Evolutionary conservation across 2,329 filamentous ascomycete genomes (phyloP).

Genomic region (Lizonia empirigonia): DNA sequence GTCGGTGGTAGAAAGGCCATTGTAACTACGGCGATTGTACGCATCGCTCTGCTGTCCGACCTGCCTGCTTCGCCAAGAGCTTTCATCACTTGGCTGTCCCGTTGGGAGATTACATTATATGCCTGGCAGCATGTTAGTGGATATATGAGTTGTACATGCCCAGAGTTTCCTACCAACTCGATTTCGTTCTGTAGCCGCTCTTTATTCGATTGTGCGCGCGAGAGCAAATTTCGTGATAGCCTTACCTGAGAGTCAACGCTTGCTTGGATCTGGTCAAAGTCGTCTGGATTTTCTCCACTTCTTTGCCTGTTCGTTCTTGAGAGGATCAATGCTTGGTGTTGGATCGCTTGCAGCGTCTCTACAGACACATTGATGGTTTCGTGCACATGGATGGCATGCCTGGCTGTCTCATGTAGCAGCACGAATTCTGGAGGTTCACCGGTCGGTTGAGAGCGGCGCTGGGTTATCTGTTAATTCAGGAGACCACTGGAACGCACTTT

Average conservation of each 20-base stretch:
- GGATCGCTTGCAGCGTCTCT: conserved; percentile 14
- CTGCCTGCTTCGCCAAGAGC: conserved; percentile 20
- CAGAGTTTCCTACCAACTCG: conserved; percentile 11
- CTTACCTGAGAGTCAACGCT: conserved; percentile 16
- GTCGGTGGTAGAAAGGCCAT: conserved; percentile 31
- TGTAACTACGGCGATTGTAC: conserved; percentile 25
- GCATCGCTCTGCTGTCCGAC: conserved; percentile 22
- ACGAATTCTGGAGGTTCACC: conserved; percentile 11
- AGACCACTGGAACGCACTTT: neutral
- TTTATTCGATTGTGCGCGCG: conserved; percentile 23
- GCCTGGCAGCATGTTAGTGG: conserved; percentile 16
- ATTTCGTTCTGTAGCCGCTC: conserved; percentile 29
- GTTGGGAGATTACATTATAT: conserved; percentile 28
- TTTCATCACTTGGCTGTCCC: conserved; percentile 25
- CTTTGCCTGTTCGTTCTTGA: neutral
- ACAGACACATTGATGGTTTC: conserved; percentile 21
- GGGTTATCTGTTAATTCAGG: neutral
- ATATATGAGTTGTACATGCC: too few species aligned
- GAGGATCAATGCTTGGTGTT: neutral
- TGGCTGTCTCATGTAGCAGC: conserved; percentile 19
- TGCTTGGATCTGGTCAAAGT: neutral
- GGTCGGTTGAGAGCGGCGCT: conserved; percentile 7
- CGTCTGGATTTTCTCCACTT: too few species aligned
- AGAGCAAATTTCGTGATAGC: conserved; percentile 17
- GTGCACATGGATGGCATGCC: conserved; percentile 24